Percentiles rank a stretch among this genome's conserved stretches.
Evolutionary conservation across 805 yeast species (phyloP).

Genomic region (Metschnikowia orientalis): DNA sequence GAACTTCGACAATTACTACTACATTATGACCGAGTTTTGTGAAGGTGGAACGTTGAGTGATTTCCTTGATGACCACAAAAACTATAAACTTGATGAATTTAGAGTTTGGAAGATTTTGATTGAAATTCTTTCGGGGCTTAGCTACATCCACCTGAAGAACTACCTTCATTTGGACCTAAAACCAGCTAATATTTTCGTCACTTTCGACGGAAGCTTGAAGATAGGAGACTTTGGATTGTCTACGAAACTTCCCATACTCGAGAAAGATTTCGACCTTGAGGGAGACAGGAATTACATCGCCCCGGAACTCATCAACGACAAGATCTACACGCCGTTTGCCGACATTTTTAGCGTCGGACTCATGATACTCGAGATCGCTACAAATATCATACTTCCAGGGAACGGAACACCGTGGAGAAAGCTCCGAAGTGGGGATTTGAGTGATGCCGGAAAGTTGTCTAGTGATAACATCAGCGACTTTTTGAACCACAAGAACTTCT

Average conservation of each 20-base stretch:
- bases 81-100: conserved; percentile 85
- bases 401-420: conserved; percentile 97
- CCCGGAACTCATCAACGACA: conserved; percentile 84
- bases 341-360: conserved; percentile 93
- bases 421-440: conserved; percentile 86
- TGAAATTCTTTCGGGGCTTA: conserved; percentile 75
- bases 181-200: conserved; percentile 91
- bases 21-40: conserved; percentile 92
- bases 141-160: conserved; percentile 68
- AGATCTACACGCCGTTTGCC: conserved; percentile 84
- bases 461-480: conserved; percentile 43
- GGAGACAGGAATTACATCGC: conserved; percentile 98
- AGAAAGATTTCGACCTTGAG: conserved; percentile 77
- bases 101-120: conserved; percentile 94
- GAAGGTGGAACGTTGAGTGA: conserved; percentile 88
- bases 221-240: conserved; percentile 98
- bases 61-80: conserved; percentile 70
- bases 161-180: conserved; percentile 87
- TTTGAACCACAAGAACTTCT: conserved; percentile 34
- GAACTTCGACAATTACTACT: conserved; percentile 71
- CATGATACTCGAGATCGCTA: conserved; percentile 91
- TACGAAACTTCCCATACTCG: conserved; percentile 64
- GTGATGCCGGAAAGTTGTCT: conserved; percentile 87
- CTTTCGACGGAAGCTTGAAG: conserved; percentile 91
- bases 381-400: conserved; percentile 90